Base-by-base conservation (phyloP, 129 eudicot genomes). In the Helichrysum umbraculigerum region DNA sequence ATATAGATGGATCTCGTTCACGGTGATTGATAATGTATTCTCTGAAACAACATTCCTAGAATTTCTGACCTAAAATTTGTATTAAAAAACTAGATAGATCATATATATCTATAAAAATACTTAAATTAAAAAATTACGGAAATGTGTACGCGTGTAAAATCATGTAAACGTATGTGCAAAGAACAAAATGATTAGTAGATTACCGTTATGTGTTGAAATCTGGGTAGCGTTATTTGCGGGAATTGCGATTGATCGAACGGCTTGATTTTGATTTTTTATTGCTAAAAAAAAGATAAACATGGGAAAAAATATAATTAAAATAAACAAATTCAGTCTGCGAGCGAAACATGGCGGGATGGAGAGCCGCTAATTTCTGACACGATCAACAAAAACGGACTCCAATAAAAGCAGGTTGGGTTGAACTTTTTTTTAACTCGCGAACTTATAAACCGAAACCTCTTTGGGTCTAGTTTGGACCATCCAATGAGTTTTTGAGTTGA, bases 11-110 rank as follows among this genome's bases (percentile, higher is more conserved):
- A 56, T 56, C 61, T 57, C 73, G 42, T 54, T 81, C 71, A 37
- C 70, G 52, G 62, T 77, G 37, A 65, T 82, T 32, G 64, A 34
- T 41, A 66, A 54, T 77, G 62, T 41, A 44, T 44, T 12, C 4
- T 44, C 64, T 77, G 82, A 82, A 77, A 82, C 86, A 73, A 77
- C 65, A 54, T 66, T 51, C 79, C 82, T 52, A 35, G n/a, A 77
- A 72, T 58, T 77, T 77, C 68, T 72, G 76, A 39, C 67, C 56
- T 57, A 8, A 28, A 66, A 61, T 78, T 82, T 56, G 64, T 77
- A 63, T 42, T 42, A 6, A 73, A 6, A 73, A 68, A 61, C 67
- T 17, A 68, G 34, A 60, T 20, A 33, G 16, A 20, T 44, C 51
- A 44, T 10, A 44, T 44, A 12, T 11, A 4, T 21, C 1, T 17